Base-by-base conservation (phyloP, 441 rosid species). In the Euphorbia corollata region DNA sequence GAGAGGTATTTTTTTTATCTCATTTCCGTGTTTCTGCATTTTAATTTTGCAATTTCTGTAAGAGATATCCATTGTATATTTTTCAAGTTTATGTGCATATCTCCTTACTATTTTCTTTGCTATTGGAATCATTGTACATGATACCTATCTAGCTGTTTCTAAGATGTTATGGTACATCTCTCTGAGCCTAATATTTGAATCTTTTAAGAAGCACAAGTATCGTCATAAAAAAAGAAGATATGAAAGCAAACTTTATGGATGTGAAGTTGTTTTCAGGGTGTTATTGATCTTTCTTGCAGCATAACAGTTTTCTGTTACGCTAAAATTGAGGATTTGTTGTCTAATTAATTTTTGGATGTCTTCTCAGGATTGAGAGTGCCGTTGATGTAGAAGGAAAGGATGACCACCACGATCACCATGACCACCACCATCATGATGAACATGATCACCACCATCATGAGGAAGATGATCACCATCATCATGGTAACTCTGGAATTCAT, bases 281-380 rank as follows among this genome's bases (percentile, higher is more conserved):
- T 32, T 32, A 32, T 32, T 32, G 2, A 32, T 32, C 36, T 32
- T 32, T 6, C 36, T 32, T 32, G 36, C 36, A 32, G 6, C 6
- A 32, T 32, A 32, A 32, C 36, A 32, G 20, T 18, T 69, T 8
- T 11, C 43, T 51, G 34, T 55, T 59, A 36, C n/a, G 20, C 34
- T 16, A 27, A 30, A n/a, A 20, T 50, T 43, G 2, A 54, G 60
- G 48, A 45, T 19, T 62, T 73, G 24, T 55, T 47, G 61, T 11
- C 68, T 73, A 68, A 77, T 5, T 32, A 16, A 65, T 66, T 64
- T 22, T 62, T 50, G 36, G 12, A 64, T 67, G 56, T 62, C 59
- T 68, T 71, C 48, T 39, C 81, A 93, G 99, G 85, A 93, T 91
- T 61, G 99, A 86, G 78, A 89, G 89, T 81, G 77, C 89, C 61